A percentile compares a stretch with the other conserved stretches of the same genome.
Evolutionary conservation across 352 stramenopile genomes (phyloP).

Genomic region (Phytopythium vexans): DNA sequence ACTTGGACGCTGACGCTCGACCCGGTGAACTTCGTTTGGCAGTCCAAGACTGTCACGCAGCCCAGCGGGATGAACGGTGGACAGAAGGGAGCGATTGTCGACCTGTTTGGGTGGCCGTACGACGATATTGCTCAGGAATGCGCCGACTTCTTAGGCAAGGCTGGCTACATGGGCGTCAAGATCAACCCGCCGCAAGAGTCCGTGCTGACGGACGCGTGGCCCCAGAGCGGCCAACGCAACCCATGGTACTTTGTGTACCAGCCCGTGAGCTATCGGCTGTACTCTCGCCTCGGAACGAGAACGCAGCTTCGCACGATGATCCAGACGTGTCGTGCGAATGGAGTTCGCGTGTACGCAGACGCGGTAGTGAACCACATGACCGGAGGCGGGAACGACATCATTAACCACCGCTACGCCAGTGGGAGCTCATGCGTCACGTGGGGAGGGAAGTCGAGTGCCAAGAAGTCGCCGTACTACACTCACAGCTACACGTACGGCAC

Average conservation of each 20-base stretch:
- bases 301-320: conserved; percentile 56
- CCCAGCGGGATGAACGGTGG: conserved; percentile 29
- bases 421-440: conserved; percentile 25
- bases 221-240: conserved; percentile 39
- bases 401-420: conserved; percentile 24
- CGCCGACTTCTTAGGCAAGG: conserved; percentile 51
- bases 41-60: conserved; percentile 30
- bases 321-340: conserved; percentile 57
- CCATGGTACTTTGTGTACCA: conserved; percentile 74
- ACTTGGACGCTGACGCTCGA: conserved; percentile 38
- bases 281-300: conserved; percentile 53
- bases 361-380: conserved; percentile 65
- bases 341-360: conserved; percentile 58
- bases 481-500: conserved; percentile 35
- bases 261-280: conserved; percentile 57
- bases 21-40: conserved; percentile 68
- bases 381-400: conserved; percentile 40
- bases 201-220: conserved; percentile 39
- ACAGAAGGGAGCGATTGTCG: conserved; percentile 62
- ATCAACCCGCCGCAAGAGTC: conserved; percentile 64
- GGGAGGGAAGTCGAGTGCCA: conserved; percentile 32
- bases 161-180: conserved; percentile 69
- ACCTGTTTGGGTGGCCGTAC: conserved; percentile 70
- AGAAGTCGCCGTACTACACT: conserved; percentile 45
- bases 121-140: conserved; percentile 63